These are phyloP conservation scores for Globisporangium alternatum DNA, from an alignment of 352 stramenopile genomes.

Conservation along the genomic window DNA sequence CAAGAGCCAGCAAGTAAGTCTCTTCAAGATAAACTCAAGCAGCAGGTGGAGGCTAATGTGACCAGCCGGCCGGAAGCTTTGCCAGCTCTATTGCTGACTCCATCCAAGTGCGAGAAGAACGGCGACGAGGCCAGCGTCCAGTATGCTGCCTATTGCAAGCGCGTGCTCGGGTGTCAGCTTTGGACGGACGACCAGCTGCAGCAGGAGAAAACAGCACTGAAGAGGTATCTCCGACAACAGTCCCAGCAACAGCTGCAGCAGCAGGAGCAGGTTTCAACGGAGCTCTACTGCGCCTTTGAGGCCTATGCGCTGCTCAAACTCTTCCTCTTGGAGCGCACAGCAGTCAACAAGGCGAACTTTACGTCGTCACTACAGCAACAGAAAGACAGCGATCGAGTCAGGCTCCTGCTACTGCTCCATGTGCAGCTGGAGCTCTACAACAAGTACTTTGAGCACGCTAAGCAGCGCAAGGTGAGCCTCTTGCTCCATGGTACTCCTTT, in stretches of 20 bases:
- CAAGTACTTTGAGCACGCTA: slow-evolving; percentile 45
- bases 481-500: background rate
- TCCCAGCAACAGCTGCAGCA: background rate
- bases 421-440: slow-evolving; percentile 50
- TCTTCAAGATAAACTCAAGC: background rate
- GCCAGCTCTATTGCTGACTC: background rate
- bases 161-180: slow-evolving; percentile 29
- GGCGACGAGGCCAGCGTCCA: slow-evolving; percentile 6
- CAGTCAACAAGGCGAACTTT: background rate
- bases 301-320: slow-evolving; percentile 60
- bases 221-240: slow-evolving; percentile 22
- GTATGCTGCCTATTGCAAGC: slow-evolving; percentile 12
- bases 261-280: background rate
- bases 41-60: background rate
- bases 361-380: background rate
- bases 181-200: slow-evolving; percentile 32
- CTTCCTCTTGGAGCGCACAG: slow-evolving; percentile 36
- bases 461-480: slow-evolving; percentile 37
- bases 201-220: slow-evolving; percentile 34
- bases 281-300: slow-evolving; percentile 23
- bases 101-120: background rate
- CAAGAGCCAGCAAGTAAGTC: background rate
- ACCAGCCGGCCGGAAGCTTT: no score
- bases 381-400: background rate
- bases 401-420: slow-evolving; percentile 32